Evolutionary conservation across 352 stramenopile species (phyloP), one percentile per base, ranked within the genome.

Genomic region (Poterioochromonas sp.): DNA sequence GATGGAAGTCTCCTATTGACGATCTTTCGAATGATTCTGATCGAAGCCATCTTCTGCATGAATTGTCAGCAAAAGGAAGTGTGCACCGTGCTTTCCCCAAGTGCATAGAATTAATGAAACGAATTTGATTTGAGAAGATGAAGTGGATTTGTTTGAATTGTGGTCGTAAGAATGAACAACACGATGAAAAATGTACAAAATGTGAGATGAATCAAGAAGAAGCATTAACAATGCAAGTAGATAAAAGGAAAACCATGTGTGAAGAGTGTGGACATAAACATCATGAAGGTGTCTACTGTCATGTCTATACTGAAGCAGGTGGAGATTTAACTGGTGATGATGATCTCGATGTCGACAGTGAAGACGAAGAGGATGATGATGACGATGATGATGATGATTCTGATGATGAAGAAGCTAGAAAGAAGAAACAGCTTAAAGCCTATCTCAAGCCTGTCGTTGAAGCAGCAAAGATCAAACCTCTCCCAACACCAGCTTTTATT

Each of bases 281-380:
- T 74, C 3, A 15, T n/a, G 65, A 74, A 39, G 65, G 43, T 40
- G 20, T 74, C 26, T 74, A 37, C 29, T 74, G 65, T 74, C 65
- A 74, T 58, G 65, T 74, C 29, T 74, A 58, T 29, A 43, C 32
- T 12, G 62, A 71, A 29, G 62, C 62, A 44, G n/a, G n/a, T n/a
- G n/a, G n/a, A n/a, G n/a, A n/a, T n/a, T n/a, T n/a, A n/a, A n/a
- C n/a, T n/a, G 62, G 12, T 8, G 62, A 71, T 47, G 34, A 1
- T 47, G 32, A 71, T 22, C 26, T 71, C 3, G 62, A 71, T 44
- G 62, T 54, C 40, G 11, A 40, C 32, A 37, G 1, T 32, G 65
- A 58, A 34, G 12, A 15, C 8, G 65, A 3, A 3, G 12, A n/a
- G 1, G 39, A 58, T 39, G 37, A 58, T 8, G 65, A 74, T 18